These are phyloP conservation scores for Rickenella mellea DNA, from an alignment of 768 basidiomycete genomes.

Conservation along the genomic window DNA sequence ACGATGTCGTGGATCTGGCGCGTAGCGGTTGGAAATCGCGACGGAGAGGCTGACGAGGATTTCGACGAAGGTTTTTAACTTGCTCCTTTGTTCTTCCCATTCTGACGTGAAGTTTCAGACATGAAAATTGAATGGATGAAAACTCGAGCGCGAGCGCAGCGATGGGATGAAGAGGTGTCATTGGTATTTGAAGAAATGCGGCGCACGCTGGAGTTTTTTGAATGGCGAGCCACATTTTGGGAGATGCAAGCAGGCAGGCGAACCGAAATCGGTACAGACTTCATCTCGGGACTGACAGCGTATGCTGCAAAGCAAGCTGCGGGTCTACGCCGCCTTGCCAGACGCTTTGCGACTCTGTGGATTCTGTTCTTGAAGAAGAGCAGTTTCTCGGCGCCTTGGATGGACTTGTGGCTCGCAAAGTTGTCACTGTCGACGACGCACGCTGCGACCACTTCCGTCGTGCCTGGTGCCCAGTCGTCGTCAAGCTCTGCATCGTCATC, in stretches of 20 bases:
- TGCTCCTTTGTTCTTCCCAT: background rate
- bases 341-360: background rate
- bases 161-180: conserved; percentile 14
- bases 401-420: too few relatives aligned
- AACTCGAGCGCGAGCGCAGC: conserved; percentile 8
- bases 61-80: background rate
- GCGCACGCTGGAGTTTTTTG: conserved; percentile 6
- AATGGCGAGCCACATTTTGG: conserved; percentile 12
- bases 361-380: too few relatives aligned
- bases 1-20: conserved; percentile 10
- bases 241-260: conserved; percentile 1
- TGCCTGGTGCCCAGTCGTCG: too few relatives aligned
- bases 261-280: background rate
- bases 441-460: too few relatives aligned
- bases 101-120: background rate
- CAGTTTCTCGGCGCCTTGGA: too few relatives aligned
- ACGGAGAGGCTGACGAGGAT: background rate
- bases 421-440: too few relatives aligned
- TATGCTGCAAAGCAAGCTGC: background rate
- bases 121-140: conserved; percentile 11
- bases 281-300: background rate
- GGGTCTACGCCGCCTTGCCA: background rate
- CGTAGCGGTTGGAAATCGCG: background rate
- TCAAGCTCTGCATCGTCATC: too few relatives aligned
- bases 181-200: conserved; percentile 18